Evolutionary conservation across 352 stramenopile genomes (phyloP).

Genomic region (Pythium vanterpoolii): DNA sequence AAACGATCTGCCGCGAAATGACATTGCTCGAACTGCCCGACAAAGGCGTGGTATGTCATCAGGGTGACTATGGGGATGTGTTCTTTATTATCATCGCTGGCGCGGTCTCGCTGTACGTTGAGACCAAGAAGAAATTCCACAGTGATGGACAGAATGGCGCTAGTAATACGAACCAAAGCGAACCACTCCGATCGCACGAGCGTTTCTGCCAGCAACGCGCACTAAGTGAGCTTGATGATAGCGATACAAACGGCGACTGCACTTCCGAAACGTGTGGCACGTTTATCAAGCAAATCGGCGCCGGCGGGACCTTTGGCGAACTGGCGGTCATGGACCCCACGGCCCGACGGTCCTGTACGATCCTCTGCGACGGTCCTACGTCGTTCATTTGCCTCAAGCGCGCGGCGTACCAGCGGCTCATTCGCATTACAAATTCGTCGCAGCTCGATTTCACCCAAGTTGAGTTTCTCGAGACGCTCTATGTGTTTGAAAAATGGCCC

Average conservation of each 20-base stretch:
- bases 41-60: constrained; percentile 69
- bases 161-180: background rate
- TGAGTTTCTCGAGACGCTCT: constrained; percentile 81
- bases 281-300: constrained; percentile 78
- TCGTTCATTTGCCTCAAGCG: constrained; percentile 87
- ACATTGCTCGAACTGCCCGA: constrained; percentile 63
- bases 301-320: constrained; percentile 75
- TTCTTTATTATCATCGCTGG: constrained; percentile 79
- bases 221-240: constrained; percentile 22
- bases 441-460: constrained; percentile 78
- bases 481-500: constrained; percentile 75
- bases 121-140: constrained; percentile 43
- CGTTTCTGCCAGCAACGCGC: constrained; percentile 6
- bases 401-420: constrained; percentile 76
- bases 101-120: constrained; percentile 73
- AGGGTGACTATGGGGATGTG: constrained; percentile 80
- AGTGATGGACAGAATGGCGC: background rate
- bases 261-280: constrained; percentile 46
- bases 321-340: constrained; percentile 80
- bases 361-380: constrained; percentile 61
- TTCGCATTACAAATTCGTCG: constrained; percentile 77
- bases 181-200: background rate
- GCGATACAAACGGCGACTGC: background rate
- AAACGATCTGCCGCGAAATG: constrained; percentile 87
- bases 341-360: constrained; percentile 64